Percentiles rank a stretch among this genome's conserved stretches.
phyloP scores from a whole-genome alignment of 2,329 filamentous ascomycete species.

The Alternaria metachromatica region DNA sequence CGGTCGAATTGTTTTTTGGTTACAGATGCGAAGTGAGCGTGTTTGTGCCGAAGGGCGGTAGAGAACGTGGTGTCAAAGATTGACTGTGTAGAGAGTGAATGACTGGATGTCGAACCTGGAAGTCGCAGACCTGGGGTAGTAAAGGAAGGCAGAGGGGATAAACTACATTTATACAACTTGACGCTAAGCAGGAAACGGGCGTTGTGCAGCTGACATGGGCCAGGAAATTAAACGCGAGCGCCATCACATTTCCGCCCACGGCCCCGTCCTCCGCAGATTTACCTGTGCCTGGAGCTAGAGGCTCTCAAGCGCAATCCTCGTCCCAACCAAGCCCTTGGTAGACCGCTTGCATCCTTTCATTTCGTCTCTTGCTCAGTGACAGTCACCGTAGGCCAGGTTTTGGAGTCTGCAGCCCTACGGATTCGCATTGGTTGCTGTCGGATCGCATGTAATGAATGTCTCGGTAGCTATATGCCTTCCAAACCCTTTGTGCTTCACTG shows the following conservation, averaged over 20 bases:
- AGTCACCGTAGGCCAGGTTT: conserved; percentile 17
- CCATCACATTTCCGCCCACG: conserved; percentile 25
- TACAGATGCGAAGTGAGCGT: conserved; percentile 27
- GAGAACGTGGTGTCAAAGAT: conserved; percentile 41
- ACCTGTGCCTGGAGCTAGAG: conserved; percentile 30
- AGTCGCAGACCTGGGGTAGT: conserved; percentile 43
- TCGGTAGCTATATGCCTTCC: conserved; percentile 54
- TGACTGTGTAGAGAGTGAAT: conserved; percentile 38
- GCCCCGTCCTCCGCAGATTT: conserved; percentile 34
- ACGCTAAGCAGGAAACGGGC: conserved; percentile 17
- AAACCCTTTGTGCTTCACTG: neutral
- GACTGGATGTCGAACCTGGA: conserved; percentile 40
- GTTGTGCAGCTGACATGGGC: conserved; percentile 21
- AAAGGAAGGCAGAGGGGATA: conserved; percentile 25
- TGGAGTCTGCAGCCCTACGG: conserved; percentile 11
- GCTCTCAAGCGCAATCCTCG: conserved; percentile 21
- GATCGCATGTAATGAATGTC: conserved; percentile 16
- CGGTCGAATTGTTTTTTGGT: conserved; percentile 18
- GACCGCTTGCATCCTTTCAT: conserved; percentile 35
- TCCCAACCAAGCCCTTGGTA: conserved; percentile 25
- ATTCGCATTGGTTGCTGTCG: conserved; percentile 19
- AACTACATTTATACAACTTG: conserved; percentile 35
- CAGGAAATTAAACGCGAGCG: conserved; percentile 35
- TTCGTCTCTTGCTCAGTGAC: conserved; percentile 12
- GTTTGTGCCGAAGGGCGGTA: conserved; percentile 39